Conservation (phyloP, 148 eudicot species). For the Tetragonia tetragonoides region DNA sequence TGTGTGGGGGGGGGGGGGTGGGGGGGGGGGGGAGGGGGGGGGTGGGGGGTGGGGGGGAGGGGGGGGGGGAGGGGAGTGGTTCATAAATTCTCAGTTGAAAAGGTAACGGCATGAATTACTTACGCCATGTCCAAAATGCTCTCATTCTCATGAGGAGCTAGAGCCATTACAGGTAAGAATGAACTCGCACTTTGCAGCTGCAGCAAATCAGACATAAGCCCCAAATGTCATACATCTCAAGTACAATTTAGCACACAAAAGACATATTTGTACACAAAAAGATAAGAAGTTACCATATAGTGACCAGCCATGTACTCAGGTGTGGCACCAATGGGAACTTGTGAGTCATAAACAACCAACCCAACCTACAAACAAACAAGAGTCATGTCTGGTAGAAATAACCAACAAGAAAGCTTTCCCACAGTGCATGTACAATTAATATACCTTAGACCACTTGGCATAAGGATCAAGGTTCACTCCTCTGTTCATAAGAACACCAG, state of each 20-base stretch:
- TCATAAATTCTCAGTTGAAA: not conserved
- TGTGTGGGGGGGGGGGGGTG: not conserved
- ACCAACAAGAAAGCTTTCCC: not conserved
- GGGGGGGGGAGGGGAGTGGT: not conserved
- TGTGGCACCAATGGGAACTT: conserved; percentile 97
- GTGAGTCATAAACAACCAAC: conserved; percentile 82
- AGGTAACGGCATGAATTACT: conserved; percentile 24
- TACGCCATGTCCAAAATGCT: conserved; percentile 90
- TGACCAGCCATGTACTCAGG: conserved; percentile 98
- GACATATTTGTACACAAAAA: not conserved
- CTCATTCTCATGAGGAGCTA: conserved; percentile 93
- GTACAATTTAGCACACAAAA: not conserved
- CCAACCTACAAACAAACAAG: conserved; percentile 65
- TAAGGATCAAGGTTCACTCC: conserved; percentile 90
- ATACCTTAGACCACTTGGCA: conserved; percentile 96
- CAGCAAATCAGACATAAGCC: conserved; percentile 31
- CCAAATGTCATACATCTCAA: not conserved
- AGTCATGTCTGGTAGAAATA: not conserved
- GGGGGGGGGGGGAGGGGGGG: not conserved
- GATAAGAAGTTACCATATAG: conserved; percentile 63
- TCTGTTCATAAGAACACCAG: conserved; percentile 86
- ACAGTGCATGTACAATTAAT: not conserved
- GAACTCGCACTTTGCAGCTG: conserved; percentile 94
- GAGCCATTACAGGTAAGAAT: conserved; percentile 90
- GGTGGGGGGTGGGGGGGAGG: not conserved